Conservation (phyloP, 305 asterid species). For the Fraxinus greggii region DNA sequence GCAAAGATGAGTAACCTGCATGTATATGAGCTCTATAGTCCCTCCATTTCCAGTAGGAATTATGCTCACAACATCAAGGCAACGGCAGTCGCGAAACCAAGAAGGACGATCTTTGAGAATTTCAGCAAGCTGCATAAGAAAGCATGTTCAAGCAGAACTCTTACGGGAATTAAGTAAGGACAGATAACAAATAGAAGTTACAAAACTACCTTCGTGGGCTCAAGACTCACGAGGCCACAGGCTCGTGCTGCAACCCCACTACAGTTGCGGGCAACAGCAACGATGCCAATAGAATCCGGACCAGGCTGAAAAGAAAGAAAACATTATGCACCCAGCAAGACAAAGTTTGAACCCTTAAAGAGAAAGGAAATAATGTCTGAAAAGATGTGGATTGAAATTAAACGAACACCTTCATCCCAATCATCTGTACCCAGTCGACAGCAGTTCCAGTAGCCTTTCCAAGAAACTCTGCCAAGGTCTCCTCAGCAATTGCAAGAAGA, state of each 20-base stretch:
- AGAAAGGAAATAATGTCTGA: background rate
- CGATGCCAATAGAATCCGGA: slow-evolving; percentile 99
- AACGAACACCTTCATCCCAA: slow-evolving; percentile 90
- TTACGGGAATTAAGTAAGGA: background rate
- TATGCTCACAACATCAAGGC: slow-evolving; percentile 66
- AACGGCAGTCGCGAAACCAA: slow-evolving; percentile 93
- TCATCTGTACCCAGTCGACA: slow-evolving; percentile 99
- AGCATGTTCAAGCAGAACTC: background rate
- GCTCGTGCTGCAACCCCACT: slow-evolving; percentile 98
- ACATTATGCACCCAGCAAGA: background rate
- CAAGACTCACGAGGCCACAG: slow-evolving; percentile 99
- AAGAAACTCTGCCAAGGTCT: slow-evolving; percentile 99
- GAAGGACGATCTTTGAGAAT: slow-evolving; percentile 94
- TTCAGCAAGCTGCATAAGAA: slow-evolving; percentile 64
- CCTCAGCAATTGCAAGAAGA: slow-evolving; percentile 96
- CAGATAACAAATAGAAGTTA: background rate
- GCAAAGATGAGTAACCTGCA: slow-evolving; percentile 59
- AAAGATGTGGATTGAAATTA: background rate
- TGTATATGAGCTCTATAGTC: slow-evolving; percentile 81
- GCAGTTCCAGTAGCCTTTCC: slow-evolving; percentile 99
- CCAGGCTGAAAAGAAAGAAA: slow-evolving; percentile 66
- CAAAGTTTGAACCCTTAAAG: background rate
- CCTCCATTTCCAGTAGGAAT: slow-evolving; percentile 94
- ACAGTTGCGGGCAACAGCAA: slow-evolving; percentile 96
- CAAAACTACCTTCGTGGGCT: slow-evolving; percentile 80